Evolutionary conservation across 352 stramenopile species (phyloP).

Genomic region (Hyaloperonospora arabidopsidis): DNA sequence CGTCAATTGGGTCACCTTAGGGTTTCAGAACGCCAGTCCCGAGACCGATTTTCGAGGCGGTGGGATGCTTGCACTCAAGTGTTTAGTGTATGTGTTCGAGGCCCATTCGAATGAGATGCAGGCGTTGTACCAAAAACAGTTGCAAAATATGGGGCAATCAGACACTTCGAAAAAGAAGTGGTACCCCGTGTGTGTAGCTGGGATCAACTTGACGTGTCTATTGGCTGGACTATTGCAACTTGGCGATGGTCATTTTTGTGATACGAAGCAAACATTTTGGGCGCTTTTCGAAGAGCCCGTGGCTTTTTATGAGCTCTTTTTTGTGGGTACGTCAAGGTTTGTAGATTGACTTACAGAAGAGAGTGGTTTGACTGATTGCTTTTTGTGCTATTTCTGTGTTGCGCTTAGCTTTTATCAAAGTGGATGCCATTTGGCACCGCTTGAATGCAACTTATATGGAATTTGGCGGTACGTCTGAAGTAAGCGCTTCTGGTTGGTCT

Average conservation of each 20-base stretch:
- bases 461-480: slow-evolving; percentile 50
- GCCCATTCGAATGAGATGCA: slow-evolving; percentile 64
- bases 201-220: slow-evolving; percentile 82
- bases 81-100: slow-evolving; percentile 76
- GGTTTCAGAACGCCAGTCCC: slow-evolving; percentile 70
- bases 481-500: background rate
- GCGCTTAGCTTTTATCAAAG: slow-evolving; percentile 61
- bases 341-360: background rate
- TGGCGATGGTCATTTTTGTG: slow-evolving; percentile 48
- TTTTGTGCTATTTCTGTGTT: background rate
- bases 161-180: slow-evolving; percentile 38
- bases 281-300: slow-evolving; percentile 72
- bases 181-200: slow-evolving; percentile 77
- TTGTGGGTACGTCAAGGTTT: slow-evolving; percentile 23
- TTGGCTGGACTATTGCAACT: slow-evolving; percentile 60
- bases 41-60: slow-evolving; percentile 81
- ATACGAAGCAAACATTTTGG: slow-evolving; percentile 46
- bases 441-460: slow-evolving; percentile 84
- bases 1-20: slow-evolving; percentile 64
- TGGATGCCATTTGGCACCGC: slow-evolving; percentile 73
- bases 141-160: slow-evolving; percentile 14
- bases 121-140: slow-evolving; percentile 46
- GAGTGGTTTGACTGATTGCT: background rate
- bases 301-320: slow-evolving; percentile 82
- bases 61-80: slow-evolving; percentile 75